Evolutionary conservation across 345 rosid genomes (phyloP).

Genomic region (Eucalyptus erythrocorys): DNA sequence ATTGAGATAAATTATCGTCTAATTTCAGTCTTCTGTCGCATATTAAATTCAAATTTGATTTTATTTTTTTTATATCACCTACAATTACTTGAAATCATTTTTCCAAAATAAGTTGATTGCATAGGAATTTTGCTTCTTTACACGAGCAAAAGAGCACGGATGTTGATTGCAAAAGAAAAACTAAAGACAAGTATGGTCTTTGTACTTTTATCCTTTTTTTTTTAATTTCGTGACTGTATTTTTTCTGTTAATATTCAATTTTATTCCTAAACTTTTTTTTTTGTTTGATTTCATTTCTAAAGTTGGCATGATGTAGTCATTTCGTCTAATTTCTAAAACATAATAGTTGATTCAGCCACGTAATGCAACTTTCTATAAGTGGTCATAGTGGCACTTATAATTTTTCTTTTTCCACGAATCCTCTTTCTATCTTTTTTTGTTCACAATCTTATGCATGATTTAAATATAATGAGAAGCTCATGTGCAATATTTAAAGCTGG

Average conservation of each 20-base stretch:
- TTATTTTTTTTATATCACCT: not conserved
- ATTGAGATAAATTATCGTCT: not conserved
- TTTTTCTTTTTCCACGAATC: too few relatives aligned
- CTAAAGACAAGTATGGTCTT: not conserved
- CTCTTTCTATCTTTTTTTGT: not conserved
- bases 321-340: not conserved
- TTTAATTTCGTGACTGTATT: not conserved
- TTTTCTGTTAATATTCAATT: not conserved
- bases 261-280: not conserved
- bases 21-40: not conserved
- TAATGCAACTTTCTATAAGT: not conserved
- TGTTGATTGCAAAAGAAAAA: not conserved
- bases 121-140: not conserved
- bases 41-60: not conserved
- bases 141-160: not conserved
- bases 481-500: rapidly evolving
- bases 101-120: not conserved
- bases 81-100: not conserved
- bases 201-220: not conserved
- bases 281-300: not conserved
- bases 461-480: not conserved
- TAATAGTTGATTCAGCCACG: rapidly evolving
- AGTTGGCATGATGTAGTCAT: not conserved
- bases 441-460: not conserved
- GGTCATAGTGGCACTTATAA: not conserved